Percentiles rank a stretch among this genome's conserved stretches.
These are phyloP conservation scores for Phytophthora colocasiae DNA, from an alignment of 352 stramenopile genomes.

Conservation along the genomic window DNA sequence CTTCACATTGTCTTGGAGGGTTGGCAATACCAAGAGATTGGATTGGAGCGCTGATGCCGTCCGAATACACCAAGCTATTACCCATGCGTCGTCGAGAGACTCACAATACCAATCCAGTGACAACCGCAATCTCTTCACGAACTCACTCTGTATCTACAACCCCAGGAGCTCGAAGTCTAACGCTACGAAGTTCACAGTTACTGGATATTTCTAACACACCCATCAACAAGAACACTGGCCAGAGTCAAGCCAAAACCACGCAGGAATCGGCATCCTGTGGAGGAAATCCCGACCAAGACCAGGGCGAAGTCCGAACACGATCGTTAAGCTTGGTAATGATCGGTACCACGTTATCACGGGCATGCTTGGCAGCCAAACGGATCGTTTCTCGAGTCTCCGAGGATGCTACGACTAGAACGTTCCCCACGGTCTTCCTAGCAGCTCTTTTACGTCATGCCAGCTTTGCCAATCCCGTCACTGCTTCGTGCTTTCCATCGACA, in stretches of 20 bases:
- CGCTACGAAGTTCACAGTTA: background rate
- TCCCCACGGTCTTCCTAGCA: constrained; percentile 55
- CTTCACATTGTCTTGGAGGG: constrained; percentile 49
- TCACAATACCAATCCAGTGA: background rate
- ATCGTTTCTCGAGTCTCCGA: constrained; percentile 55
- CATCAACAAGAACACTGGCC: background rate
- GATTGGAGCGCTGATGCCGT: constrained; percentile 70
- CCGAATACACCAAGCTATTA: constrained; percentile 72
- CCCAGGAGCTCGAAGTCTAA: background rate
- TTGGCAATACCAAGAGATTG: constrained; percentile 67
- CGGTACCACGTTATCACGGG: constrained; percentile 34
- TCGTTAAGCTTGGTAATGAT: constrained; percentile 16
- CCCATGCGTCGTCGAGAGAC: constrained; percentile 40
- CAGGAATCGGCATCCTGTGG: constrained; percentile 1
- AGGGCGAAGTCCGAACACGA: constrained; percentile 10
- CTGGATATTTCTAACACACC: too few relatives aligned
- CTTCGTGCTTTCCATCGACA: constrained; percentile 7
- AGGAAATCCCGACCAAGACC: constrained; percentile 1
- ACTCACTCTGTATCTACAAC: background rate
- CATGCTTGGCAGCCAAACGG: constrained; percentile 42
- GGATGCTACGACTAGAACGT: constrained; percentile 22
- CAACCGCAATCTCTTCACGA: background rate
- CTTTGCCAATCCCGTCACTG: constrained; percentile 31
- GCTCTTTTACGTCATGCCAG: constrained; percentile 48
- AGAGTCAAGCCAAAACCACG: constrained; percentile 8